These are phyloP conservation scores for Aspergillus phoenicis DNA, from an alignment of 2,329 filamentous ascomycete species.

Conservation along the genomic window DNA sequence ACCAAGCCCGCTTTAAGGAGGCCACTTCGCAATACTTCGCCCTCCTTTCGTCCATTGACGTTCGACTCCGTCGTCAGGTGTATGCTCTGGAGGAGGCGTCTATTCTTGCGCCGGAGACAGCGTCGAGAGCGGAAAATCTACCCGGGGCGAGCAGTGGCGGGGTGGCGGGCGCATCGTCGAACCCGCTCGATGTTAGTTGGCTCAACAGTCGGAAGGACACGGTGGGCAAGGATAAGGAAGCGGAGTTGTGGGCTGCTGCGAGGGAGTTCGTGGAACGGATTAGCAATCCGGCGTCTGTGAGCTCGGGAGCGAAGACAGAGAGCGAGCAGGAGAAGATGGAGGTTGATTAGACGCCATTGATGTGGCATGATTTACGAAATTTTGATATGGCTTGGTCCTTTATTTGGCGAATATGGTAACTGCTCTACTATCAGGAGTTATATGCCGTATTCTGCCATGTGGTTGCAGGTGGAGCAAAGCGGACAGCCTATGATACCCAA, in stretches of 20 bases:
- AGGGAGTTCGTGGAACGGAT: constrained; percentile 56
- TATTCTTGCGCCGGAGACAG: constrained; percentile 61
- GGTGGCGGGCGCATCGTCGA: constrained; percentile 47
- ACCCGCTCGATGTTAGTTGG: constrained; percentile 79
- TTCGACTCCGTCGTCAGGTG: constrained; percentile 73
- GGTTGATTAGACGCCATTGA: constrained; percentile 31
- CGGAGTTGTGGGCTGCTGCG: constrained; percentile 71
- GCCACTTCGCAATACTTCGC: constrained; percentile 65
- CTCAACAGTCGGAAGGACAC: constrained; percentile 83
- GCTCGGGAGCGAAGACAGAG: constrained; percentile 17
- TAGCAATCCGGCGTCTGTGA: constrained; percentile 18
- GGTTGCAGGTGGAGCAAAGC: not conserved
- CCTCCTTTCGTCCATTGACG: constrained; percentile 72
- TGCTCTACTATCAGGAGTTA: not conserved
- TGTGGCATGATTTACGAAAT: not conserved
- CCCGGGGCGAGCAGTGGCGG: constrained; percentile 30
- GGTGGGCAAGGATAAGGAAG: constrained; percentile 80
- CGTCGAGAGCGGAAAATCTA: constrained; percentile 35
- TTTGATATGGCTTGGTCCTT: not conserved
- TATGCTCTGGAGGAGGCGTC: constrained; percentile 79
- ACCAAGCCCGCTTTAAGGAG: constrained; percentile 61
- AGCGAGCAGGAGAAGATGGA: constrained; percentile 40
- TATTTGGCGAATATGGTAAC: not conserved
- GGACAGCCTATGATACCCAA: constrained; percentile 25
- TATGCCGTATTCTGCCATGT: not conserved